Base-by-base conservation (phyloP, 352 stramenopile species). In the Globisporangium carolinianum region DNA sequence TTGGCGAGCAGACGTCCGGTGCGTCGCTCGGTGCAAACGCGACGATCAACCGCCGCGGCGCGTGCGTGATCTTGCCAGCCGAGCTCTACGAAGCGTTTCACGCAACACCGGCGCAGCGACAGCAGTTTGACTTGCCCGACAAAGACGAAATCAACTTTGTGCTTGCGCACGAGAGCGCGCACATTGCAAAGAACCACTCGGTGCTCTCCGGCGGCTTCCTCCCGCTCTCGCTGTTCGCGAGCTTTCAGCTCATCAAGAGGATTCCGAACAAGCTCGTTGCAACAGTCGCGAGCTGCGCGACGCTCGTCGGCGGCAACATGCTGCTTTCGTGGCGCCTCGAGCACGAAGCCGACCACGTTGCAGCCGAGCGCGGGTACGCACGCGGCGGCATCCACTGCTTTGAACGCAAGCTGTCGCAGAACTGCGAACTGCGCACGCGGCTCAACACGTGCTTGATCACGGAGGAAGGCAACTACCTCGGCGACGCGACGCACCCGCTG, bases 81-180 rank as follows among this genome's bases (percentile, higher is more conserved):
- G 75, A 89, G 43, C 64, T 93, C 14, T 93, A 93, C 62, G 74
- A 89, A n/a, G 83, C 80, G 4, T 93, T 87, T 65, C 77, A 88
- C 61, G 75, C 78, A 4, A 75, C 73, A 0, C 36, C 53, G 0
- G 74, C 77, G 45, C 42, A 81, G 49, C 71, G 76, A 17, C 56
- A 66, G n/a, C 68, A 75, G 49, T 83, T 83, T 56, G 68, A 77
- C 56, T 79, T 87, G 50, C 80, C 83, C 8, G 72, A 69, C 50
- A 71, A 72, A 36, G 79, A 91, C 52, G 84, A 94, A 62, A 82
- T 91, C 50, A 73, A 94, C 59, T 94, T 94, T 55, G 80, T 92
- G 12, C 62, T 94, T 5, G 84, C 84, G 6, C 84, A 92, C 53
- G 84, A 94, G 55, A 87, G 79, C 61, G 73, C 83, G 5, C 82